Evolutionary conservation across 805 yeast genomes (phyloP).

Genomic region (Sporopachydermia lactativora): DNA sequence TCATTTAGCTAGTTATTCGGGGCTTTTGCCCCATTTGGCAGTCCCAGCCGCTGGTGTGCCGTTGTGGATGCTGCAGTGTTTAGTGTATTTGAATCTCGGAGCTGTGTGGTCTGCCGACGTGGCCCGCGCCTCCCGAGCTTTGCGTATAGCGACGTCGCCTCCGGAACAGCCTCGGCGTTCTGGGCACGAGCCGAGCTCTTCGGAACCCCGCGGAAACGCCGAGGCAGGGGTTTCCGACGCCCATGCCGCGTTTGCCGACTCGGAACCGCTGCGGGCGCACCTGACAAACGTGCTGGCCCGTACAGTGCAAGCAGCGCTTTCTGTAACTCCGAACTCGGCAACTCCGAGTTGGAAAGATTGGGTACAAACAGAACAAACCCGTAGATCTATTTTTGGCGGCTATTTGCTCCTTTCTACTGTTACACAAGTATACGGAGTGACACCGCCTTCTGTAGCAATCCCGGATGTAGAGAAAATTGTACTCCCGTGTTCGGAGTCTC

Average conservation of each 20-base stretch:
- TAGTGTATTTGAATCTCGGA: not conserved
- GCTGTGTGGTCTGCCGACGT: not conserved
- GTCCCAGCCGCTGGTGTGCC: not conserved
- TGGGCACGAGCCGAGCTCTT: not conserved
- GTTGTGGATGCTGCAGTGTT: not conserved
- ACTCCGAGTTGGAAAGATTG: not conserved
- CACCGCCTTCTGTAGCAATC: not conserved
- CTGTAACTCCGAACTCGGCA: too few relatives aligned
- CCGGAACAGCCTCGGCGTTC: not conserved
- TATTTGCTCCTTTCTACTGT: not conserved
- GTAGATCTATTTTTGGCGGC: not conserved
- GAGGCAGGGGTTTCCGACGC: not conserved
- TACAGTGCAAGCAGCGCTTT: not conserved
- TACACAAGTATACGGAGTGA: not conserved
- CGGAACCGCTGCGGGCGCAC: not conserved
- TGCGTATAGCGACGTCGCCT: not conserved
- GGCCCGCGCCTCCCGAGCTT: not conserved
- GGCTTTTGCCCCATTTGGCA: not conserved
- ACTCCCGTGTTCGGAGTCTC: not conserved
- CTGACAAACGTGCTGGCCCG: not conserved
- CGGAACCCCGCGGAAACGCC: not conserved
- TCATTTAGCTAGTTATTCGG: not conserved
- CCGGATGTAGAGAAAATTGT: not conserved
- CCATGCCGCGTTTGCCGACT: not conserved
- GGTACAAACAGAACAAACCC: not conserved